Evolutionary conservation across 192 early-diverging fungal genomes (phyloP), one percentile per base, ranked within the genome.

Genomic region (Phycomyces blakesleeanus): DNA sequence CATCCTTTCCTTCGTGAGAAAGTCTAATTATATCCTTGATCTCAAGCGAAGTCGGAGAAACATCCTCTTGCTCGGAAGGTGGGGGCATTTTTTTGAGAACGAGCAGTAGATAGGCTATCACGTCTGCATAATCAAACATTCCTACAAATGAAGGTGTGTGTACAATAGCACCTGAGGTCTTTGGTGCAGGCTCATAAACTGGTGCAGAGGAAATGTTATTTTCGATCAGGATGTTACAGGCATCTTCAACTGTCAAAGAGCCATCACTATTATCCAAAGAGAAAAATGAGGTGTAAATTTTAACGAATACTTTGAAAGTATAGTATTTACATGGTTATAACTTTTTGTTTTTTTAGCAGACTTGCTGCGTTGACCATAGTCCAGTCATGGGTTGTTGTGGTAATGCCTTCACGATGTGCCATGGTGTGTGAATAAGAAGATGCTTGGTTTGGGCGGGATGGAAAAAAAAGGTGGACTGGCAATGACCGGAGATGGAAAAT

Each of bases 101-200:
- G 27, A 89, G 58, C 51, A 94, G 66, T 1, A 94, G 68, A 72
- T 88, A 94, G 0, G 90, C 78, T 61, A 90, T 88, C 52, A 92
- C 68, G 57, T 94, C 92, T 57, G 85, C 89, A 66, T 88, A 87
- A 65, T 94, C 92, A 76, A 94, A 92, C 89, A 94, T 91, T 38
- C 92, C 92, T 16, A 89, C 78, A 69, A 84, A 94, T 52, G 50
- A 66, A 51, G 26, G 63, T 10, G 24, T 9, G 7, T n/a, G 34
- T 2, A 29, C 14, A 51, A 22, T 25, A 16, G 38, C n/a, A 51
- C 59, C 47, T 6, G 44, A 18, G 11, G 44, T n/a, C 12, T 47
- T 18, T 18, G 12, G 44, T 2, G 11, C 44, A n/a, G 12, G 44
- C 18, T 47, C 44, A 69, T 85, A 92, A 2, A 94, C 83, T 3